Conservation (phyloP, 805 yeast genomes). For the Ogataea paraovalis region DNA sequence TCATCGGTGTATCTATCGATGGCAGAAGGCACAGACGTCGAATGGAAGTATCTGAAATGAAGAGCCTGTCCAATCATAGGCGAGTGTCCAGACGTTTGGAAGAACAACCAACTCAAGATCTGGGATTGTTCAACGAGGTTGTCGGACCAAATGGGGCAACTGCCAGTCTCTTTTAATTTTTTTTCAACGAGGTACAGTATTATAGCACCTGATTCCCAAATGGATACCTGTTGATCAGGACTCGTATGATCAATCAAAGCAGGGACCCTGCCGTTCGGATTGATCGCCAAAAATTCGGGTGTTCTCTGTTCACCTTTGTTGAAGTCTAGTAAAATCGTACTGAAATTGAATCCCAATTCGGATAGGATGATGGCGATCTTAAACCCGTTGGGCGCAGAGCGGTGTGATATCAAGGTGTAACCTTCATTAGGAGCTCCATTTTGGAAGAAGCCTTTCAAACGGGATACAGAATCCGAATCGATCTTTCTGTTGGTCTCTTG, state of each 20-base stretch:
- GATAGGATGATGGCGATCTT: conserved; percentile 88
- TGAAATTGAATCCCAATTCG: conserved; percentile 75
- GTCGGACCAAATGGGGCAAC: conserved; percentile 76
- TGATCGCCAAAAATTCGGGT: conserved; percentile 88
- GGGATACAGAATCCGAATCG: conserved; percentile 42
- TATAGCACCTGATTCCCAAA: conserved; percentile 96
- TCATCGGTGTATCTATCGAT: conserved; percentile 89
- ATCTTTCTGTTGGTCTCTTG: conserved; percentile 41
- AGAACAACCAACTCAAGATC: conserved; percentile 84
- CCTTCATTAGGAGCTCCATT: conserved; percentile 67
- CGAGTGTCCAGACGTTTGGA: conserved; percentile 95
- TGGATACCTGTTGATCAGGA: conserved; percentile 58
- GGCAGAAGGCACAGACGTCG: conserved; percentile 80
- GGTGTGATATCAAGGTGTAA: conserved; percentile 73
- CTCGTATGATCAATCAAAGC: conserved; percentile 85
- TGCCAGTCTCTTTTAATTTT: conserved; percentile 56
- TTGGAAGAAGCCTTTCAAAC: conserved; percentile 68
- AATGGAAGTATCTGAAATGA: conserved; percentile 88
- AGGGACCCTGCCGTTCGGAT: conserved; percentile 95
- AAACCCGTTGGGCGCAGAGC: conserved; percentile 94
- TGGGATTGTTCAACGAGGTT: conserved; percentile 77
- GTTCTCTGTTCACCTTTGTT: conserved; percentile 87
- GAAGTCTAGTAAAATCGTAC: conserved; percentile 82
- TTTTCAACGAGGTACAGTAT: conserved; percentile 75
- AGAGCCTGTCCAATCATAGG: conserved; percentile 99